Conservation (phyloP, 345 rosid genomes). For the Gossypium mustelinum region DNA sequence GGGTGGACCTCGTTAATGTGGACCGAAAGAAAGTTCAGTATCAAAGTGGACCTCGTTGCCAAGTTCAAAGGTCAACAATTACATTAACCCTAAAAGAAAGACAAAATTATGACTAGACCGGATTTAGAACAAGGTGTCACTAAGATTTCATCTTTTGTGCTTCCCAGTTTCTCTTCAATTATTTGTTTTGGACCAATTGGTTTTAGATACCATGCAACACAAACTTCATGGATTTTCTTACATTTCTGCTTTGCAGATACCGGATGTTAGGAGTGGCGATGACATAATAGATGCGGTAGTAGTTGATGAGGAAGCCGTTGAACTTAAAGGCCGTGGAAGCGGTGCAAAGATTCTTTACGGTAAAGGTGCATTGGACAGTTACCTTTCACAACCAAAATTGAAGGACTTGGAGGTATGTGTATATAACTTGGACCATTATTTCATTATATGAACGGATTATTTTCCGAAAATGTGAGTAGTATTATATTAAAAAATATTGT, state of each 20-base stretch:
- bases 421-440: not conserved
- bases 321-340: constrained; percentile 41
- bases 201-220: not conserved
- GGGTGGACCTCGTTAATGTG: too few species aligned
- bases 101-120: too few species aligned
- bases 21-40: too few species aligned
- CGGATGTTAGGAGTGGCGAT: constrained; percentile 64
- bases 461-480: not conserved
- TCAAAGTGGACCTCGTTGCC: too few species aligned
- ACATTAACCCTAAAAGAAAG: too few species aligned
- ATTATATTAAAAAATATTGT: constrained; percentile 7
- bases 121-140: not conserved
- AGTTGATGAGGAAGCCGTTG: constrained; percentile 79
- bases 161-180: not conserved
- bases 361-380: constrained; percentile 64
- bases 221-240: not conserved
- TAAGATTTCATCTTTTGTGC: not conserved
- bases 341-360: constrained; percentile 91
- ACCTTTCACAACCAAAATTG: constrained; percentile 47
- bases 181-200: not conserved
- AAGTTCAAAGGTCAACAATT: too few species aligned
- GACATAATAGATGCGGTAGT: constrained; percentile 83
- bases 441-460: not conserved
- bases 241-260: constrained; percentile 53
- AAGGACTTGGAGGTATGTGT: constrained; percentile 35